A percentile compares a stretch with the other conserved stretches of the same genome.
Evolutionary conservation across 805 yeast species (phyloP).

Genomic region (Candida ponderosae): DNA sequence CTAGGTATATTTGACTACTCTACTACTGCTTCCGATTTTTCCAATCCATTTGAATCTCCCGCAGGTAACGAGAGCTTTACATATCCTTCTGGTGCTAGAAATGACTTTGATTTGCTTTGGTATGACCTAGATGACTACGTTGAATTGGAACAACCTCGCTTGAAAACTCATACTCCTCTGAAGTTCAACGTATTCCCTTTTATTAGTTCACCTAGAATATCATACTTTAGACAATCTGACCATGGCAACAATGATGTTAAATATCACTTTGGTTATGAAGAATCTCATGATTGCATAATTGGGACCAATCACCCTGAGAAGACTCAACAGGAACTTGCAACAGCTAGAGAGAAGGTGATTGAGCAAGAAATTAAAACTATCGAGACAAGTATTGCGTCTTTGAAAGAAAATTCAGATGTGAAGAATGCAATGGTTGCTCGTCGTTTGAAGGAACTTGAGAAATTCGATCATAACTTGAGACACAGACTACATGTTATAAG

Average conservation of each 20-base stretch:
- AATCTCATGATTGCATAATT: conserved; percentile 45
- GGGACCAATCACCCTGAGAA: conserved; percentile 46
- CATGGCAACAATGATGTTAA: conserved; percentile 33
- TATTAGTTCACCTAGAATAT: conserved; percentile 47
- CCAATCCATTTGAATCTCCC: background rate
- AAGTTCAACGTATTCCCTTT: conserved; percentile 38
- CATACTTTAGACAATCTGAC: conserved; percentile 48
- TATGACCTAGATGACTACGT: conserved; percentile 66
- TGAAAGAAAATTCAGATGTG: conserved; percentile 4
- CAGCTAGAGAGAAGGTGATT: conserved; percentile 29
- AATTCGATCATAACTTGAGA: conserved; percentile 22
- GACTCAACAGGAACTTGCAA: conserved; percentile 41
- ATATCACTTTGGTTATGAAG: conserved; percentile 54
- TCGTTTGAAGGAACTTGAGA: conserved; percentile 16
- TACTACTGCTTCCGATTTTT: conserved; percentile 8
- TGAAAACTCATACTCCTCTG: conserved; percentile 30
- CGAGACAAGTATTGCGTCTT: conserved; percentile 19
- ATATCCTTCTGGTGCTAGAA: conserved; percentile 6
- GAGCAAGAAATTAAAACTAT: conserved; percentile 27
- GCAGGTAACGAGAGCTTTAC: conserved; percentile 1
- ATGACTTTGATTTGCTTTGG: conserved; percentile 37
- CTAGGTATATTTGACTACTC: conserved; percentile 18
- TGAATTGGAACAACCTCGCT: conserved; percentile 51
- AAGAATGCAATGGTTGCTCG: conserved; percentile 2
- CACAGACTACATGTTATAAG: conserved; percentile 23